Conservation (phyloP, 2,329 filamentous ascomycete species). For the Phialophora macrospora region DNA sequence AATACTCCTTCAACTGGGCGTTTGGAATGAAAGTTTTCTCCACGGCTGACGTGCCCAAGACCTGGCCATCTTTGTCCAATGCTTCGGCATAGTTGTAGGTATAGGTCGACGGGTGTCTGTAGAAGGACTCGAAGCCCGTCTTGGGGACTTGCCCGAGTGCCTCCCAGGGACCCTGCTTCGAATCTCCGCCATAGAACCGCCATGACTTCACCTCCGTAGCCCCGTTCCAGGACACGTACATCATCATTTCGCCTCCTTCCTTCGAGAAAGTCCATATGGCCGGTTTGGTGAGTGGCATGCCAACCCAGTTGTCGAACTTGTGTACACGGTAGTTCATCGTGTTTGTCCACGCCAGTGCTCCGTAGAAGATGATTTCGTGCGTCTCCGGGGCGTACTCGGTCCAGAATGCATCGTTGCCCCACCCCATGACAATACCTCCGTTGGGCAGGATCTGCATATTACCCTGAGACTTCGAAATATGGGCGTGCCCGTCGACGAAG, state of each 20-base stretch:
- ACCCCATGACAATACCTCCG: constrained; percentile 48
- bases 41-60: constrained; percentile 44
- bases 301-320: constrained; percentile 50
- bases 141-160: constrained; percentile 43
- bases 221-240: constrained; percentile 54
- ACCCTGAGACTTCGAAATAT: constrained; percentile 42
- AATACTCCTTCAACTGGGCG: constrained; percentile 42
- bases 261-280: constrained; percentile 49
- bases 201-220: constrained; percentile 54
- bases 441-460: constrained; percentile 48
- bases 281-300: constrained; percentile 48
- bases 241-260: constrained; percentile 37
- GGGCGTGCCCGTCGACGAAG: constrained; percentile 30
- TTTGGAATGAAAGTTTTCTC: constrained; percentile 48
- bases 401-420: constrained; percentile 50
- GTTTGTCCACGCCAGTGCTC: constrained; percentile 42
- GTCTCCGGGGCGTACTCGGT: constrained; percentile 46
- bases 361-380: constrained; percentile 46
- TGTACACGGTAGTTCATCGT: constrained; percentile 51
- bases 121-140: constrained; percentile 48
- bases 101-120: constrained; percentile 36
- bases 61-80: constrained; percentile 42
- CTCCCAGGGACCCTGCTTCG: constrained; percentile 42
- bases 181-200: constrained; percentile 42
- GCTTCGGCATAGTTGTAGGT: constrained; percentile 44